Base-by-base conservation (phyloP, 345 rosid genomes). In the Streptanthus diversifolius region DNA sequence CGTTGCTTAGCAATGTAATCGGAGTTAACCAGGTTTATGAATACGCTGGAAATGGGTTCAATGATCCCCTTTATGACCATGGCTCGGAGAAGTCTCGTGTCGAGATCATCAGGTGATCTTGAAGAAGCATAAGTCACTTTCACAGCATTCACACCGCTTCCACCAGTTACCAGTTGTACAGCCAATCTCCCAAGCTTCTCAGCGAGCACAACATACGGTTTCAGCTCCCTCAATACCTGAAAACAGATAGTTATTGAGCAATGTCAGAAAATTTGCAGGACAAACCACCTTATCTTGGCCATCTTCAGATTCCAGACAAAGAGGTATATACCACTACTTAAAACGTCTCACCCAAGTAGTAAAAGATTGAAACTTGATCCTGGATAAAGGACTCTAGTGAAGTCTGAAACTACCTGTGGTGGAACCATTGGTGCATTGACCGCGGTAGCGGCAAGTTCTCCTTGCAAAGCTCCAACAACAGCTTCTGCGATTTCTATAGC, bases 61-160 rank as follows among this genome's bases (percentile, higher is more conserved):
- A 88, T 78, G 29, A 86, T 27, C 13, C 92, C 96, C 77, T 90
- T 88, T 49, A 79, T 85, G 43, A 86, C 75, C 92, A 86, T 90
- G 11, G 95, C 93, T 17, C 83, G 85, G 33, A 88, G 91, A 36
- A 86, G 80, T 65, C 86, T 76, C 1, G 96, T 88, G 85, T 90
- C 96, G 1, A 88, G 87, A 76, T 88, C 90, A 64, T 86, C 89
- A 21, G 87, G 90, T 44, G 76, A 79, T 85, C 93, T 80, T 9
- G 90, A 83, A 11, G 93, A 85, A 67, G 81, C 85, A 45, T 85
- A 88, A 18, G 82, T 70, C 68, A 85, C 81, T 76, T 81, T 85
- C 44, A 85, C 85, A 5, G 81, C 71, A 57, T 84, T 79, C 49
- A 88, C 79, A 44, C 96, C 88, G 35, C 86, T 90, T 73, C 90